A percentile compares a stretch with the other conserved stretches of the same genome.
Evolutionary conservation across 1,284 basidiomycete genomes (phyloP).

Genomic region (Wolfiporia cocos): DNA sequence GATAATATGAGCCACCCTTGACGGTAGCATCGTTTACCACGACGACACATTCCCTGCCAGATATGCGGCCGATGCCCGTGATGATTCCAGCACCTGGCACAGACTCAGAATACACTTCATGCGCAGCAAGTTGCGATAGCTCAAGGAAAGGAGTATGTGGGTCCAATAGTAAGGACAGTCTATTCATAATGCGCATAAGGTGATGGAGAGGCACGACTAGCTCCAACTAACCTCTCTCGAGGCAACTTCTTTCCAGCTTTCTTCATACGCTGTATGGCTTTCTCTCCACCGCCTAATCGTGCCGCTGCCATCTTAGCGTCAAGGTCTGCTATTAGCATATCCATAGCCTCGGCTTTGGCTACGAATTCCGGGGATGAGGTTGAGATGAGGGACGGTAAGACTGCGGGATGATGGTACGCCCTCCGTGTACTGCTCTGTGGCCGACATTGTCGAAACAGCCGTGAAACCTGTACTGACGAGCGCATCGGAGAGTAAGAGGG

Average conservation of each 20-base stretch:
- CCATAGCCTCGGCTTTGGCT: slow-evolving; percentile 62
- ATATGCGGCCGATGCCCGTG: slow-evolving; percentile 81
- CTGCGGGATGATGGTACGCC: slow-evolving; percentile 60
- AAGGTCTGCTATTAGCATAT: slow-evolving; percentile 56
- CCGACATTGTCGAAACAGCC: slow-evolving; percentile 6
- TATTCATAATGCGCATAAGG: slow-evolving; percentile 18
- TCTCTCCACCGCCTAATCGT: slow-evolving; percentile 58
- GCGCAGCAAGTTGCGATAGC: slow-evolving; percentile 80
- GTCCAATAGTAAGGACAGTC: slow-evolving; percentile 70
- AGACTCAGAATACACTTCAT: slow-evolving; percentile 80
- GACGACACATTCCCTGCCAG: slow-evolving; percentile 82
- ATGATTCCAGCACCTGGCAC: slow-evolving; percentile 90
- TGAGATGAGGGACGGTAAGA: slow-evolving; percentile 68
- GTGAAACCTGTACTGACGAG: background rate
- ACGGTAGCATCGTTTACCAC: slow-evolving; percentile 94
- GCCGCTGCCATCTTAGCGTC: slow-evolving; percentile 51
- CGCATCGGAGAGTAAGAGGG: background rate
- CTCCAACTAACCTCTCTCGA: slow-evolving; percentile 66
- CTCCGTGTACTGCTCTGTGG: slow-evolving; percentile 9
- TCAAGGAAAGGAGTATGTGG: slow-evolving; percentile 89
- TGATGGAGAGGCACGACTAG: background rate
- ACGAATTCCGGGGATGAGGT: slow-evolving; percentile 65
- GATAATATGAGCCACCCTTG: slow-evolving; percentile 92
- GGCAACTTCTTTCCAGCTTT: slow-evolving; percentile 83
- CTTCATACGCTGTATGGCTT: slow-evolving; percentile 74